A percentile compares a stretch with the other conserved stretches of the same genome.
These are phyloP conservation scores for Voacanga thouarsii DNA, from an alignment of 257 asterid genomes.

Conservation along the genomic window DNA sequence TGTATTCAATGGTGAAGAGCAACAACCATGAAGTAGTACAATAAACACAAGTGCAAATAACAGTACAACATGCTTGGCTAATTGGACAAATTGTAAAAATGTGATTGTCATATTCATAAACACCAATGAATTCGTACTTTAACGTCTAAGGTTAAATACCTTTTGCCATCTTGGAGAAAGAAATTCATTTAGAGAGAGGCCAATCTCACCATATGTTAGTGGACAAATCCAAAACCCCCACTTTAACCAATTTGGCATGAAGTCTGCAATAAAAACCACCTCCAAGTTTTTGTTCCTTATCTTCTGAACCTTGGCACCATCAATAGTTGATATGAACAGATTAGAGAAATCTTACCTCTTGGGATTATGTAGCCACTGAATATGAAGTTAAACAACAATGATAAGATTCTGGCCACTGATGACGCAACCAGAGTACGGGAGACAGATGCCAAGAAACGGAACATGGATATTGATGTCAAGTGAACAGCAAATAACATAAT, in stretches of 20 bases:
- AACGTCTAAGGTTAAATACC: no score
- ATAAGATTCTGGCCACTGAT: slow-evolving; percentile 43
- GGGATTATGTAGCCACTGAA: slow-evolving; percentile 68
- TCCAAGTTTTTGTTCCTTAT: neutral
- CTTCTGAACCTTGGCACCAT: neutral
- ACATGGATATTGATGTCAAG: slow-evolving; percentile 56
- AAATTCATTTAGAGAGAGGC: slow-evolving; percentile 52
- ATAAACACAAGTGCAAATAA: neutral
- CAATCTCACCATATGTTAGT: slow-evolving; percentile 63
- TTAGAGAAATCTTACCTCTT: slow-evolving; percentile 35
- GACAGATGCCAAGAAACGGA: slow-evolving; percentile 59
- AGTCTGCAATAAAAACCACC: slow-evolving; percentile 39
- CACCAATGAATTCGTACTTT: no score
- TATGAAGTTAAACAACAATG: slow-evolving; percentile 34
- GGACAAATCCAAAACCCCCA: slow-evolving; percentile 83
- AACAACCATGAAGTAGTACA: neutral
- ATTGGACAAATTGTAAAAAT: neutral
- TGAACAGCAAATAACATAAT: slow-evolving; percentile 45
- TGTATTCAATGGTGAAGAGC: slow-evolving; percentile 11
- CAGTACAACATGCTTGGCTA: neutral
- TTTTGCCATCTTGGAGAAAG: slow-evolving; percentile 71
- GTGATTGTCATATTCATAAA: no score
- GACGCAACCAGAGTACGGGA: slow-evolving; percentile 46
- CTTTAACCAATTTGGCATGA: slow-evolving; percentile 68
- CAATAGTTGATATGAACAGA: neutral